Percentiles rank a stretch among this genome's conserved stretches.
These are phyloP conservation scores for Phytophthora podocarpi DNA, from an alignment of 352 stramenopile genomes.

Conservation along the genomic window DNA sequence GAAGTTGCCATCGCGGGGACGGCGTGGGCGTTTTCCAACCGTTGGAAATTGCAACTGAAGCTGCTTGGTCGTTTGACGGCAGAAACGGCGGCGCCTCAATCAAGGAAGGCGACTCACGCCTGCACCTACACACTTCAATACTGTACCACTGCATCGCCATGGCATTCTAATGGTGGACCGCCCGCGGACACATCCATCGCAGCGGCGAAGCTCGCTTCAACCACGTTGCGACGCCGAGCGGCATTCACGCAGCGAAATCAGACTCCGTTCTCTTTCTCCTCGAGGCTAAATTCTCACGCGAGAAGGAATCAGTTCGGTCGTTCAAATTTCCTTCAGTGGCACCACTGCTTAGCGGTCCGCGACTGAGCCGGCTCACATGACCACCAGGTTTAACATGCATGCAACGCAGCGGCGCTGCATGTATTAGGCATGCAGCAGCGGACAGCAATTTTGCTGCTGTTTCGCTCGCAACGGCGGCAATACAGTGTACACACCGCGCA, in stretches of 20 bases:
- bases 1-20: not conserved
- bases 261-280: constrained; percentile 8
- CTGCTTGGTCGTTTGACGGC: constrained; percentile 26
- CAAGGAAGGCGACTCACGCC: constrained; percentile 28
- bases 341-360: not conserved
- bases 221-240: constrained; percentile 9
- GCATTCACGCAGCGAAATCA: constrained; percentile 19
- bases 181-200: constrained; percentile 10
- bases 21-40: no score
- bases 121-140: constrained; percentile 12
- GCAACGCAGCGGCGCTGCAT: not conserved
- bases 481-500: not conserved
- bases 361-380: not conserved
- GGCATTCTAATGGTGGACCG: constrained; percentile 12
- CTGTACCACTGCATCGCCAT: constrained; percentile 13
- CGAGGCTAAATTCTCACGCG: constrained; percentile 4
- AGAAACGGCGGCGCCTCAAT: constrained; percentile 18
- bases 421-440: not conserved
- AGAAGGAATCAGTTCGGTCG: constrained; percentile 28
- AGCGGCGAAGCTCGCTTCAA: constrained; percentile 15
- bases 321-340: constrained; percentile 14
- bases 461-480: constrained; percentile 11
- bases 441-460: not conserved
- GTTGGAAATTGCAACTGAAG: no score
- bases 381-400: constrained; percentile 2